Conservation (phyloP, 768 basidiomycete species). For the Boletales sp. region DNA sequence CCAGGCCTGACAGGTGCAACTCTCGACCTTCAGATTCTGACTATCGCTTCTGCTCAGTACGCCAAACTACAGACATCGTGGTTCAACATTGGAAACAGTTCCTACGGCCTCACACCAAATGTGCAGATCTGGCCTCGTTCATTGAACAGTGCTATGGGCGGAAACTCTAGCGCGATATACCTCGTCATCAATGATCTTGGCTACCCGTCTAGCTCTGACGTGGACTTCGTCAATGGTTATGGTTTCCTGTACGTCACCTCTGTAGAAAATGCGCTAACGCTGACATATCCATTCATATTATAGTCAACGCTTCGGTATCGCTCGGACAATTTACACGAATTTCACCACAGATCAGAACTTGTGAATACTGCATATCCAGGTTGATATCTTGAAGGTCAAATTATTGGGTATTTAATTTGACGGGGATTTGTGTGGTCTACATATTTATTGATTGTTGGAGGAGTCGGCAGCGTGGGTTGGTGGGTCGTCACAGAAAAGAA, state of each 20-base stretch:
- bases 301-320: conserved; percentile 42
- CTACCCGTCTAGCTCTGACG: conserved; percentile 5
- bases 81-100: conserved; percentile 23
- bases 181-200: conserved; percentile 28
- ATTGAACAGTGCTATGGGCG: conserved; percentile 29
- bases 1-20: conserved; percentile 24
- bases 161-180: conserved; percentile 21
- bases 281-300: neutral
- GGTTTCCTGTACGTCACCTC: conserved; percentile 6
- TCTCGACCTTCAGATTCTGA: too few species aligned
- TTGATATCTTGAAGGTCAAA: too few species aligned
- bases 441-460: too few species aligned
- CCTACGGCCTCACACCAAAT: conserved; percentile 22
- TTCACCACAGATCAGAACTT: neutral
- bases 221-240: conserved; percentile 27
- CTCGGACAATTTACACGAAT: conserved; percentile 34
- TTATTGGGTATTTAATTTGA: too few species aligned
- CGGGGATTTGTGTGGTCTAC: too few species aligned
- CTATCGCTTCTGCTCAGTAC: conserved; percentile 26
- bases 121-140: conserved; percentile 35
- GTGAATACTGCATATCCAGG: neutral
- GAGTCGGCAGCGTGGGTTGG: too few species aligned
- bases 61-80: conserved; percentile 20
- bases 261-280: neutral
- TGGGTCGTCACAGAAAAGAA: too few species aligned